phyloP scores from a whole-genome alignment of 2,329 filamentous ascomycete species.

The Paecilomyces fulvus region DNA sequence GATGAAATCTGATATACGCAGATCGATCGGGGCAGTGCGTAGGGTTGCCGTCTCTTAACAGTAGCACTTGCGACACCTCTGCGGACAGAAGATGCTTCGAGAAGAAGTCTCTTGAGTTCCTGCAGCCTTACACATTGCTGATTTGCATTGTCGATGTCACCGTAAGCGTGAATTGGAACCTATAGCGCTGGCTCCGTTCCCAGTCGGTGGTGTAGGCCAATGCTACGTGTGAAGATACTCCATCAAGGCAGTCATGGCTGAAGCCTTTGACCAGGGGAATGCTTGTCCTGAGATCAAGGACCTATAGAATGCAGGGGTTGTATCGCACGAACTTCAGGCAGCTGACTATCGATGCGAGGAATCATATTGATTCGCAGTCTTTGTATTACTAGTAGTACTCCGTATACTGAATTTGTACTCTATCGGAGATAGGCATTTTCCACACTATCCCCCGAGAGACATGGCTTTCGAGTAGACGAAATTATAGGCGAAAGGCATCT shows the following conservation, averaged over 20 bases:
- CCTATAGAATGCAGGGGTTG: not conserved
- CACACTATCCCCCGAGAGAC: not conserved
- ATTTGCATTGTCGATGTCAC: not conserved
- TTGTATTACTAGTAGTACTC: not conserved
- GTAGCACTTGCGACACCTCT: not conserved
- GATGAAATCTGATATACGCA: not conserved
- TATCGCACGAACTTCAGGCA: not conserved
- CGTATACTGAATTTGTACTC: not conserved
- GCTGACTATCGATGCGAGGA: not conserved
- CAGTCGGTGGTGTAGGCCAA: not conserved
- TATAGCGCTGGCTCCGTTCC: not conserved
- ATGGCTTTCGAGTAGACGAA: not conserved
- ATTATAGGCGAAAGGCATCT: not conserved
- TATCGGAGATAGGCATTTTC: not conserved
- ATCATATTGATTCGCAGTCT: not conserved
- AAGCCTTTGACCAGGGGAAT: not conserved
- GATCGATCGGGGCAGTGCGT: not conserved
- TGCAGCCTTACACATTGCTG: not conserved
- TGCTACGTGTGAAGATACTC: not conserved
- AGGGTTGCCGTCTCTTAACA: not conserved
- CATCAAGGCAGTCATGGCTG: not conserved
- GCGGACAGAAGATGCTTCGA: not conserved
- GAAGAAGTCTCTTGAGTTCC: not conserved
- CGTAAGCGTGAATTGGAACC: not conserved
- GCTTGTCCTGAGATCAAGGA: not conserved